A percentile compares a stretch with the other conserved stretches of the same genome.
phyloP scores from a whole-genome alignment of 2,329 filamentous ascomycete species.

The Fusarium tuaranense region DNA sequence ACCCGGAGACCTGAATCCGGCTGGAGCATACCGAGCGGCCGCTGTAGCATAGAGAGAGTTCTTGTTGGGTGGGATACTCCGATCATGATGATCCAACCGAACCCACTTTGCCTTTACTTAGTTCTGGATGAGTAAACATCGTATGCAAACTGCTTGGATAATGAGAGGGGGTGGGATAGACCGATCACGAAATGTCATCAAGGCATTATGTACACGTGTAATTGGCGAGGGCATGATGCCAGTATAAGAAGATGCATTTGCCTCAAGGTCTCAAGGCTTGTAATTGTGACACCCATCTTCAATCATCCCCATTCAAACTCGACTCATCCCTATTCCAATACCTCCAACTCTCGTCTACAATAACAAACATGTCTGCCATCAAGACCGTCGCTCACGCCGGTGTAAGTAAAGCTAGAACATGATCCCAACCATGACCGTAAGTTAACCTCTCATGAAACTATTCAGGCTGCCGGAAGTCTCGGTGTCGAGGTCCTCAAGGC shows the following conservation, averaged over 20 bases:
- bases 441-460: background rate
- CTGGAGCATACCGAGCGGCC: background rate
- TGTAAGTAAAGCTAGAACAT: background rate
- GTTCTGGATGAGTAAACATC: background rate
- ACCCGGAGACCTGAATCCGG: background rate
- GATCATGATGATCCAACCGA: background rate
- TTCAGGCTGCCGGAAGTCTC: conserved; percentile 3
- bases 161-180: conserved; percentile 7
- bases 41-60: background rate
- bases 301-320: background rate
- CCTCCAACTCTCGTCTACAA: background rate
- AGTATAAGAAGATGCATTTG: background rate
- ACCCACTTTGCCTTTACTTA: background rate
- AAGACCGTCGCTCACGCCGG: conserved; percentile 11
- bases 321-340: background rate
- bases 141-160: conserved; percentile 5
- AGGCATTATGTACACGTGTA: background rate
- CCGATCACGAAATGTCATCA: conserved; percentile 8
- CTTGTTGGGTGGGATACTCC: conserved; percentile 5
- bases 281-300: background rate
- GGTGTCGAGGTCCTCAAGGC: conserved; percentile 7
- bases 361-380: conserved; percentile 8
- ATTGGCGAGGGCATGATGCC: background rate
- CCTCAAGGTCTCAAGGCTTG: background rate
- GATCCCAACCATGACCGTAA: background rate